These are phyloP conservation scores for Globisporangium alternatum DNA, from an alignment of 352 stramenopile genomes.

Conservation along the genomic window DNA sequence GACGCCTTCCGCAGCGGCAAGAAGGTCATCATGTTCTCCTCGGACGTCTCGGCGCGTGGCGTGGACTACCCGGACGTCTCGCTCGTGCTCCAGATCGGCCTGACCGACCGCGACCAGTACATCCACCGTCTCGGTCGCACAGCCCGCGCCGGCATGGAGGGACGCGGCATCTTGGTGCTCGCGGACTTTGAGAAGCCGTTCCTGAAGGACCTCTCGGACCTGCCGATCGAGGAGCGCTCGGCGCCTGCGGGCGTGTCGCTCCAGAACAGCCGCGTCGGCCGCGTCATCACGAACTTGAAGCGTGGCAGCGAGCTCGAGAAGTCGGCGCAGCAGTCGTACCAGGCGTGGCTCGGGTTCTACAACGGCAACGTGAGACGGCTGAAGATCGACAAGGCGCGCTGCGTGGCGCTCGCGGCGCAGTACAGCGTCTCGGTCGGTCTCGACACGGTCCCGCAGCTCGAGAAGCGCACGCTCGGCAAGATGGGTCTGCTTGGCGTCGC, in stretches of 20 bases:
- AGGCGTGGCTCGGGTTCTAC: constrained; percentile 96
- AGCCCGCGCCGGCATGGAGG: constrained; percentile 85
- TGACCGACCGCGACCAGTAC: constrained; percentile 91
- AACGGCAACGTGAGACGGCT: constrained; percentile 31
- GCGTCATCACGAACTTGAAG: constrained; percentile 42
- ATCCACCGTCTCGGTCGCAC: constrained; percentile 96
- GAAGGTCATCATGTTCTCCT: constrained; percentile 92
- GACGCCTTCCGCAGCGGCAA: constrained; percentile 88
- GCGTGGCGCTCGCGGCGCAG: constrained; percentile 80
- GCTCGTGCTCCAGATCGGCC: constrained; percentile 82
- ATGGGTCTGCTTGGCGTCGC: constrained; percentile 82
- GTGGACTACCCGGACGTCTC: constrained; percentile 96
- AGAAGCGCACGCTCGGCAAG: constrained; percentile 84
- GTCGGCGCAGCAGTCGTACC: constrained; percentile 87
- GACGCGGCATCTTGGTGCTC: constrained; percentile 80
- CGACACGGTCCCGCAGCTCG: constrained; percentile 67
- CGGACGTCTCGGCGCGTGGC: constrained; percentile 93
- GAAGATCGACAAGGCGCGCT: constrained; percentile 34
- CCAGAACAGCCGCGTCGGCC: constrained; percentile 12
- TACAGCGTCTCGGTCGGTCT: constrained; percentile 56
- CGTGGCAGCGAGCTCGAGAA: constrained; percentile 61
- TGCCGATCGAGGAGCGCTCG: constrained; percentile 41
- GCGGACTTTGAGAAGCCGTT: constrained; percentile 80
- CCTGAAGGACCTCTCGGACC: constrained; percentile 63
- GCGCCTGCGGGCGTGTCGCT: constrained; percentile 2